These are phyloP conservation scores for Davidsoniella virescens DNA, from an alignment of 2,329 filamentous ascomycete genomes.

Conservation along the genomic window DNA sequence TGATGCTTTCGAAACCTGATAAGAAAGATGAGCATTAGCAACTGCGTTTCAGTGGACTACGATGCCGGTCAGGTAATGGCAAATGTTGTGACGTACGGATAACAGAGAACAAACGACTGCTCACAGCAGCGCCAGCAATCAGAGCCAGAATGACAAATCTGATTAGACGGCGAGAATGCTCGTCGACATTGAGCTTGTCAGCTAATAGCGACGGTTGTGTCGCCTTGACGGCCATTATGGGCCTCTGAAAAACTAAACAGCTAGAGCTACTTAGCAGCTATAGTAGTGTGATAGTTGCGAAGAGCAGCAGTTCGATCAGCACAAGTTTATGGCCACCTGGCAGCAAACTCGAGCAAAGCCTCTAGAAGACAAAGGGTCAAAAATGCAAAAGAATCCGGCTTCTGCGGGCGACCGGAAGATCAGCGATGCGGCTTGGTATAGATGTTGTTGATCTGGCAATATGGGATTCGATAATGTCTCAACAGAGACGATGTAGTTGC, in stretches of 20 bases:
- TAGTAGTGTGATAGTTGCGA: not conserved
- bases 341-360: too few relatives aligned
- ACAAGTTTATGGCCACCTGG: too few relatives aligned
- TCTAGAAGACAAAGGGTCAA: not conserved
- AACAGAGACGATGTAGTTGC: too few relatives aligned
- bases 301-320: too few relatives aligned
- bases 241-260: not conserved
- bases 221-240: slow-evolving; percentile 10
- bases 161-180: slow-evolving; percentile 33
- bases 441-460: not conserved
- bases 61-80: not conserved
- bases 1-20: slow-evolving; percentile 91
- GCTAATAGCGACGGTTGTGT: slow-evolving; percentile 11
- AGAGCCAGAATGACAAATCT: slow-evolving; percentile 78
- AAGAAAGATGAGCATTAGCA: slow-evolving; percentile 19
- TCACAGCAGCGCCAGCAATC: slow-evolving; percentile 81
- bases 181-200: slow-evolving; percentile 21
- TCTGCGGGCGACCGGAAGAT: not conserved
- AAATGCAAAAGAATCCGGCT: slow-evolving; percentile 10
- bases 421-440: not conserved
- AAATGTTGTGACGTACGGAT: slow-evolving; percentile 53
- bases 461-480: too few relatives aligned
- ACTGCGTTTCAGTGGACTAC: not conserved
- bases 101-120: slow-evolving; percentile 92
- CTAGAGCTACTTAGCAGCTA: not conserved